Evolutionary conservation across 495 filamentous ascomycete species (phyloP).

Genomic region (Cladorrhinum samala): DNA sequence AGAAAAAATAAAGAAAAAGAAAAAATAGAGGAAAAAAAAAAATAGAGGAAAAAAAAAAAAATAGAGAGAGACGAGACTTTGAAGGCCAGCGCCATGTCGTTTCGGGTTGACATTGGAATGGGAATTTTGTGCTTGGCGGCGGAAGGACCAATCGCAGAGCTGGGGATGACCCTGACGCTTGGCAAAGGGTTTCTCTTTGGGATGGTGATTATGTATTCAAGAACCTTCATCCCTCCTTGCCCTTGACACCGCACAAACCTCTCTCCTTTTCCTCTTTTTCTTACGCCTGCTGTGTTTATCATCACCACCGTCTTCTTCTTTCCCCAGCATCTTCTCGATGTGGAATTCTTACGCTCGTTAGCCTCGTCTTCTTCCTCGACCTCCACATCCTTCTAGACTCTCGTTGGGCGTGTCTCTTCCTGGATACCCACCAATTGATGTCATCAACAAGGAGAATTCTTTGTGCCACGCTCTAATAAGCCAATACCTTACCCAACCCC

Average conservation of each 20-base stretch:
- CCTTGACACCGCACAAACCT: neutral
- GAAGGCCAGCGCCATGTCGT: slow-evolving; percentile 7
- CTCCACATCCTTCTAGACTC: neutral
- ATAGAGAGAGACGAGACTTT: neutral
- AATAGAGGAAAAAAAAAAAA: neutral
- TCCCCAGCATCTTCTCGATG: neutral
- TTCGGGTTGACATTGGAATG: slow-evolving; percentile 10
- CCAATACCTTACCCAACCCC: neutral
- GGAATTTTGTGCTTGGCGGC: neutral
- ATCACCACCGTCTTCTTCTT: neutral
- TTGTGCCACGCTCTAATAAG: neutral
- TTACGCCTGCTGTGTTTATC: too few species aligned
- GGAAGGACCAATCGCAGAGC: neutral
- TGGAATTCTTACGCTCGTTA: neutral
- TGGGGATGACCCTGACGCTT: neutral
- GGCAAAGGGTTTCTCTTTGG: neutral
- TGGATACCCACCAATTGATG: slow-evolving; percentile 6
- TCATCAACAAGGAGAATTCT: neutral
- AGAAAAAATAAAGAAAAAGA: neutral
- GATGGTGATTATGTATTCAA: neutral
- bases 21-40: neutral
- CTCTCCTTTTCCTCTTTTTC: neutral
- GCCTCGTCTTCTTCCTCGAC: neutral
- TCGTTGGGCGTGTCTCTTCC: slow-evolving; percentile 5
- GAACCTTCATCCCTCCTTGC: neutral